phyloP scores from a whole-genome alignment of 345 rosid species.

The Hypericum androsaemum region DNA sequence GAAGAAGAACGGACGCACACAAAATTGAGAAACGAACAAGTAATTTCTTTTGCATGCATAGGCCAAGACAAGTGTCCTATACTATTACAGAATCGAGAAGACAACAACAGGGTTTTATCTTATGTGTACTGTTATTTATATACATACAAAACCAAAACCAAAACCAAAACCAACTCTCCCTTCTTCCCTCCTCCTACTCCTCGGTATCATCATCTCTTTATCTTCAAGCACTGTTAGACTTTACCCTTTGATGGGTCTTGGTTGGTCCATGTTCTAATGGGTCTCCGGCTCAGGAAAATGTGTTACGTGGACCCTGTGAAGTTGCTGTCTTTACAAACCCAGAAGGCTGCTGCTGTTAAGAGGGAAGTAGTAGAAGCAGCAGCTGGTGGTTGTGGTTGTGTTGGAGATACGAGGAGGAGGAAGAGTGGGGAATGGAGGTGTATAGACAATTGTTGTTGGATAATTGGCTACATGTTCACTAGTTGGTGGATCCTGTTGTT shows the following conservation, averaged over 20 bases:
- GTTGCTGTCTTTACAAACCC: conserved; percentile 18
- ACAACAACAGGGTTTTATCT: conserved; percentile 11
- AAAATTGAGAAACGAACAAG: too few relatives aligned
- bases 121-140: neutral
- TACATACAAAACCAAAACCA: neutral
- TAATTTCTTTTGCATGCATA: conserved; percentile 7
- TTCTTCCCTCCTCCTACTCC: neutral
- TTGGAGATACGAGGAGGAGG: conserved; percentile 17
- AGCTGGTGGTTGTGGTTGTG: too few relatives aligned
- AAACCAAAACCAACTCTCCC: neutral
- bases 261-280: conserved; percentile 1
- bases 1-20: too few relatives aligned
- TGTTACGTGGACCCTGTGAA: conserved; percentile 32
- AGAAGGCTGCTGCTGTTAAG: conserved; percentile 8
- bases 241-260: neutral
- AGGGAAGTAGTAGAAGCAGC: neutral
- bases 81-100: too few relatives aligned
- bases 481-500: conserved; percentile 59
- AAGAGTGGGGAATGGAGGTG: conserved; percentile 36
- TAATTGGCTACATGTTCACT: conserved; percentile 48
- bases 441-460: conserved; percentile 49
- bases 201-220: neutral
- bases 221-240: neutral
- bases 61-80: conserved; percentile 13
- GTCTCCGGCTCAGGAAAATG: conserved; percentile 44